Percentiles rank a stretch among this genome's conserved stretches.
phyloP scores from a whole-genome alignment of 768 basidiomycete genomes.

The Podaxis sp. region DNA sequence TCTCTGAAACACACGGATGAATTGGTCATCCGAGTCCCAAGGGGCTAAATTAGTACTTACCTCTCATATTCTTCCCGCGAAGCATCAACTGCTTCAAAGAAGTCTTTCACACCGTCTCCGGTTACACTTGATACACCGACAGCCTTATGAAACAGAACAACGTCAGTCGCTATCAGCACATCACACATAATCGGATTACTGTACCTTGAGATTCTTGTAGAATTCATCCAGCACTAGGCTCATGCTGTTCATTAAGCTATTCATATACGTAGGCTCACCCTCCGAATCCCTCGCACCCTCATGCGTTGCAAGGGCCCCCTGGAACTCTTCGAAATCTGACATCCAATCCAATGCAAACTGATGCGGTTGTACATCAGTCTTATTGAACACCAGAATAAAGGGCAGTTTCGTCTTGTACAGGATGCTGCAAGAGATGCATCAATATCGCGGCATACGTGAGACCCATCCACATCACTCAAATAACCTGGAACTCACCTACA shows the following conservation, averaged over 20 bases:
- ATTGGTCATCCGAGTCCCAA: constrained; percentile 1
- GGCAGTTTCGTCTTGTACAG: constrained; percentile 98
- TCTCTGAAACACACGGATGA: constrained; percentile 49
- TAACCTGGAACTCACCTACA: constrained; percentile 65
- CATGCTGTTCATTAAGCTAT: constrained; percentile 99
- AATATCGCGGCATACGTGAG: constrained; percentile 6
- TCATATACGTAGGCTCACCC: constrained; percentile 97
- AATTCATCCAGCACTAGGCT: constrained; percentile 97
- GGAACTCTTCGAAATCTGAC: constrained; percentile 96
- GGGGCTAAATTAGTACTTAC: constrained; percentile 42
- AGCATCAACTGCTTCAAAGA: constrained; percentile 88
- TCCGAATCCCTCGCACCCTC: constrained; percentile 68
- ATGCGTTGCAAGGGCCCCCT: constrained; percentile 78
- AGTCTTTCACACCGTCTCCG: constrained; percentile 89
- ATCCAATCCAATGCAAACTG: constrained; percentile 97
- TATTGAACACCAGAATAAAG: constrained; percentile 98
- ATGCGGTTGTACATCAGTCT: constrained; percentile 90
- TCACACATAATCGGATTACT: constrained; percentile 19
- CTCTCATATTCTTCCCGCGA: constrained; percentile 86
- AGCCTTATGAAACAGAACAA: constrained; percentile 47
- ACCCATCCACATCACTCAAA: background rate
- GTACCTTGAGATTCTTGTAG: constrained; percentile 91
- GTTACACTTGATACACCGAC: constrained; percentile 97
- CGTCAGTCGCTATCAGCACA: background rate
- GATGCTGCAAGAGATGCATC: constrained; percentile 55